Evolutionary conservation across 148 eudicot genomes (phyloP), one percentile per base, ranked within the genome.

Genomic region (Pharnaceum exiguum): DNA sequence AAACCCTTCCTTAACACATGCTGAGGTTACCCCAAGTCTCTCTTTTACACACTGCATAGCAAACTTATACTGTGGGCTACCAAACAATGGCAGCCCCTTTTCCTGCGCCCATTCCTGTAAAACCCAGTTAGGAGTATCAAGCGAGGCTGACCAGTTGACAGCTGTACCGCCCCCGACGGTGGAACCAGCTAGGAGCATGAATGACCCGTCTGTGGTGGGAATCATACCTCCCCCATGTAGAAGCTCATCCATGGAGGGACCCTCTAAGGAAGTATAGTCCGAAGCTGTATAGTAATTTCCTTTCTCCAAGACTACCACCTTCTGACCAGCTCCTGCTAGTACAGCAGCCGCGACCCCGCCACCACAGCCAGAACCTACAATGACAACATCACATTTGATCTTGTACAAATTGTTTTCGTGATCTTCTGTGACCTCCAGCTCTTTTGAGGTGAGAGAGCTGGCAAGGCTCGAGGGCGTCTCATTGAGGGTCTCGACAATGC

Each of bases 331-430:
- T 31, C 45, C 70, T 0, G 91, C 78, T 4, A 85, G 87, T 54
- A 79, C 56, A 1, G 82, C 84, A 1, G 91, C 91, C 3, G 91
- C 87, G 18, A 85, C 87, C 13, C 78, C 87, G 28, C 91, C 91
- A 0, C 91, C 91, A 53, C 85, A 74, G 6, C 87, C 90, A 0
- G 91, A 85, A 17, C 91, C 91, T 9, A 84, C 69, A 13, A 85
- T 77, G 2, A 81, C 80, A 2, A 57, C 84, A 32, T 85, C 91
- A 50, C 91, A 85, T 57, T 76, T 50, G 44, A 85, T 65, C 59
- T 50, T 78, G 68, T 59, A 74, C 12, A 57, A 21, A 45, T 75
- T 46, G 11, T 62, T 27, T 33, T 57, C 12, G 6, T 57, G 52
- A 32, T 79, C 72, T 49, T 78, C 76, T 8, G 35, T 54, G 46